phyloP scores from a whole-genome alignment of 2,329 filamentous ascomycete species.

The Pseudohalonectria lignicola region DNA sequence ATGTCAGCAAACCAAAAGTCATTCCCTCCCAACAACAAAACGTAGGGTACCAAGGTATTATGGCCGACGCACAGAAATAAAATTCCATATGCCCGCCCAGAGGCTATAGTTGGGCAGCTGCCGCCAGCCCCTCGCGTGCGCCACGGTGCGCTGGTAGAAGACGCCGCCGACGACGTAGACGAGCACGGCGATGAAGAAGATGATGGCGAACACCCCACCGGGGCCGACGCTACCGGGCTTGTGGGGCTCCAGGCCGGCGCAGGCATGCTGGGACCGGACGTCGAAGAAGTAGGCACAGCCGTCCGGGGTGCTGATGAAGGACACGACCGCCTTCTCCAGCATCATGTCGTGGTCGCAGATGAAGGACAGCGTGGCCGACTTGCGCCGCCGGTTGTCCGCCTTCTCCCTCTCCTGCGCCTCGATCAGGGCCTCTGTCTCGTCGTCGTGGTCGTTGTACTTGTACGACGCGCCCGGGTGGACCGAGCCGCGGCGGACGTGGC shows the following conservation, averaged over 20 bases:
- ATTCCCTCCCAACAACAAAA: slow-evolving; percentile 4
- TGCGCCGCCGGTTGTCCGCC: slow-evolving; percentile 31
- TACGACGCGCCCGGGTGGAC: slow-evolving; percentile 25
- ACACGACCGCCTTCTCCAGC: slow-evolving; percentile 55
- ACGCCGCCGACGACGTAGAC: slow-evolving; percentile 89
- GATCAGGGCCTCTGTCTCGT: slow-evolving; percentile 15
- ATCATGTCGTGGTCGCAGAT: slow-evolving; percentile 80
- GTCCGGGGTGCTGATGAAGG: slow-evolving; percentile 76
- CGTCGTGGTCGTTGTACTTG: slow-evolving; percentile 17
- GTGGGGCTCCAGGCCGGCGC: slow-evolving; percentile 54
- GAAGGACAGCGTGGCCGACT: slow-evolving; percentile 84
- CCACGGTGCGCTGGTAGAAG: slow-evolving; percentile 89
- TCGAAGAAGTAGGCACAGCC: slow-evolving; percentile 96
- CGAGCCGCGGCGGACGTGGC: slow-evolving; percentile 10
- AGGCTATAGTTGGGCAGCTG: slow-evolving; percentile 90
- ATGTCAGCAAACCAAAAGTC: slow-evolving; percentile 2
- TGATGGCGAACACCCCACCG: slow-evolving; percentile 76
- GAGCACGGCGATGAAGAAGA: slow-evolving; percentile 62
- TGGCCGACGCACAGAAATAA: too few species aligned
- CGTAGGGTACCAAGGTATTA: too few species aligned
- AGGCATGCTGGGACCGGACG: slow-evolving; percentile 75
- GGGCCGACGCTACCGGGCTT: slow-evolving; percentile 63
- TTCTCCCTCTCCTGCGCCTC: slow-evolving; percentile 18
- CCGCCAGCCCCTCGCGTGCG: slow-evolving; percentile 88
- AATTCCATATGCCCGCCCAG: slow-evolving; percentile 80